Evolutionary conservation across 179 eudicot species (phyloP).

Genomic region (Vitellaria paradoxa): DNA sequence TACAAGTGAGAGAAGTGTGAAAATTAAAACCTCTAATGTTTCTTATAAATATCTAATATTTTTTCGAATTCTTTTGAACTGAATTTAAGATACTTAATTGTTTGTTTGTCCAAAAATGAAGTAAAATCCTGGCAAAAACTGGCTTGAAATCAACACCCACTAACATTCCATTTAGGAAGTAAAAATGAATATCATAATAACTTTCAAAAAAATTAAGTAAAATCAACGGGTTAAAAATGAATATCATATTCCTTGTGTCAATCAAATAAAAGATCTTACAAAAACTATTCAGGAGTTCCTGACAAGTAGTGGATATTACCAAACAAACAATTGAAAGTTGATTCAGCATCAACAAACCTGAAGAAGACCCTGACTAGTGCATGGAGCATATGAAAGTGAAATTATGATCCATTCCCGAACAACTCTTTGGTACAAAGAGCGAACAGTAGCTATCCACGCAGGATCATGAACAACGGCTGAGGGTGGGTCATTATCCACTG

Average conservation of each 20-base stretch:
- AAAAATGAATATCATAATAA: not conserved
- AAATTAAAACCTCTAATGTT: not conserved
- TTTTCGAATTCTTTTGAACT: not conserved
- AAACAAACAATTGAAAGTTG: not conserved
- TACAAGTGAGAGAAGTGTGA: not conserved
- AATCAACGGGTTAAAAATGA: not conserved
- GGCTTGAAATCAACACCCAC: not conserved
- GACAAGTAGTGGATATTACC: not conserved
- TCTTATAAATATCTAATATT: not conserved
- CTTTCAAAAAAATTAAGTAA: no score
- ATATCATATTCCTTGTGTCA: not conserved
- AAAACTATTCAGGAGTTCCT: not conserved
- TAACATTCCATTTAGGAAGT: not conserved
- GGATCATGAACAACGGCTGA: slow-evolving; percentile 88
- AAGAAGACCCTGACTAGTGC: slow-evolving; percentile 98
- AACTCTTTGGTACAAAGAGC: slow-evolving; percentile 79
- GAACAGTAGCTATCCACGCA: slow-evolving; percentile 76
- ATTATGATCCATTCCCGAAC: slow-evolving; percentile 93
- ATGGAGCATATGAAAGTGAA: slow-evolving; percentile 97
- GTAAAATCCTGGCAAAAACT: not conserved
- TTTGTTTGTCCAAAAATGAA: slow-evolving; percentile 6
- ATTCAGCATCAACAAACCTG: slow-evolving; percentile 55
- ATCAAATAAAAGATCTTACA: not conserved
- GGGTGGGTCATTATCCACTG: slow-evolving; percentile 76
- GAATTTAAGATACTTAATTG: not conserved